Evolutionary conservation across 176 grass and related monocot species (phyloP).

Genomic region (Microstegium vimineum): DNA sequence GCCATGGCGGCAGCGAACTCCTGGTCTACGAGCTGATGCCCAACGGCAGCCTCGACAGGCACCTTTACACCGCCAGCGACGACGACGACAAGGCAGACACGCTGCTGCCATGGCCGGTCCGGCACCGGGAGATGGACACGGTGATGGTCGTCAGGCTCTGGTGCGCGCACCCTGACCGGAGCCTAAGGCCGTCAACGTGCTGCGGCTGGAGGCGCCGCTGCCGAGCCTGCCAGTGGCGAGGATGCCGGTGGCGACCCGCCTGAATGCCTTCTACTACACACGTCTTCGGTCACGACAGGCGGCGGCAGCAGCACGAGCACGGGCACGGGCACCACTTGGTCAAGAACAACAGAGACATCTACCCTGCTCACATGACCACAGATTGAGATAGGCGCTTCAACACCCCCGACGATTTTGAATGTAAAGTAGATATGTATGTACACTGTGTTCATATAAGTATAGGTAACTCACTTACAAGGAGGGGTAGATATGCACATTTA

Average conservation of each 20-base stretch:
- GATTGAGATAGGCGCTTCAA: too few relatives aligned
- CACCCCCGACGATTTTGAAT: background rate
- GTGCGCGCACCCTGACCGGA: conserved; percentile 37
- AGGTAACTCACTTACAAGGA: too few relatives aligned
- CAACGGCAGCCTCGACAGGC: conserved; percentile 49
- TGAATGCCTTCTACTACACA: background rate
- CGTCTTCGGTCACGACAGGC: background rate
- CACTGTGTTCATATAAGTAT: too few relatives aligned
- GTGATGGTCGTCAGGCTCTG: conserved; percentile 44
- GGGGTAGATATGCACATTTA: too few relatives aligned
- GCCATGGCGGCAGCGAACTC: too few relatives aligned
- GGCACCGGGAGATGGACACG: conserved; percentile 32
- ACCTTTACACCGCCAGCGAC: conserved; percentile 19
- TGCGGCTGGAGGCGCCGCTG: too few relatives aligned
- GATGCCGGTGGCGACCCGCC: too few relatives aligned
- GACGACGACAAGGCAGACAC: too few relatives aligned
- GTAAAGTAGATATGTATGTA: background rate
- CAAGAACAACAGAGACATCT: background rate
- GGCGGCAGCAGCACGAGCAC: background rate
- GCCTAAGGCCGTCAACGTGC: conserved; percentile 19
- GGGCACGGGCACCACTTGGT: background rate
- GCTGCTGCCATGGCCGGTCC: too few relatives aligned
- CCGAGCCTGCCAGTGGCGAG: too few relatives aligned
- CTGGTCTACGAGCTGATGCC: conserved; percentile 46
- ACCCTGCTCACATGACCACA: background rate